Conservation (phyloP, 148 eudicot genomes). For the Talinum fruticosum region DNA sequence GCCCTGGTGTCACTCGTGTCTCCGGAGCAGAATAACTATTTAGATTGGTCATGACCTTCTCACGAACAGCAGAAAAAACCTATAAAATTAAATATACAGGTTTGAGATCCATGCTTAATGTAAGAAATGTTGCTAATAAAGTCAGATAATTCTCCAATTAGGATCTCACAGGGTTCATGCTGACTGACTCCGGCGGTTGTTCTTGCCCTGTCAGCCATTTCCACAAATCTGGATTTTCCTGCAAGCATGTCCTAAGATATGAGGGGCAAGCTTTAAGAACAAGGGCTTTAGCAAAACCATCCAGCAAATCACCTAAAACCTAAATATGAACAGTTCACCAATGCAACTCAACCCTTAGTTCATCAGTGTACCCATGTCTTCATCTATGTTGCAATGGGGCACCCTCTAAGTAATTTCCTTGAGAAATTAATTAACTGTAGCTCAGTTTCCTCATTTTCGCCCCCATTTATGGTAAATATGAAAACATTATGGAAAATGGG, state of each 20-base stretch:
- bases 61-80: constrained; percentile 71
- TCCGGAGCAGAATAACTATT: constrained; percentile 68
- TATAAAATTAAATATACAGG: constrained; percentile 11
- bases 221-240: constrained; percentile 98
- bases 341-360: background rate
- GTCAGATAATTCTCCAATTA: background rate
- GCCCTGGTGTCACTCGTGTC: constrained; percentile 78
- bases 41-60: constrained; percentile 68
- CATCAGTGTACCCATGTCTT: background rate
- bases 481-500: background rate
- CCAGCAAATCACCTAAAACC: background rate
- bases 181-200: constrained; percentile 66
- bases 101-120: background rate
- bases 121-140: background rate
- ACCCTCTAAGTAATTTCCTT: background rate
- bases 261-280: background rate
- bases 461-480: background rate
- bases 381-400: background rate
- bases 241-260: constrained; percentile 17
- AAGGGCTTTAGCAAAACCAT: background rate
- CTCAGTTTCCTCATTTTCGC: background rate
- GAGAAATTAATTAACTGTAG: background rate
- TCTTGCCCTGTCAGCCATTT: constrained; percentile 90
- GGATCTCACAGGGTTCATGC: constrained; percentile 63
- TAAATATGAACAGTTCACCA: background rate